Base-by-base conservation (phyloP, 345 rosid genomes). In the Gynandropsis gynandra region DNA sequence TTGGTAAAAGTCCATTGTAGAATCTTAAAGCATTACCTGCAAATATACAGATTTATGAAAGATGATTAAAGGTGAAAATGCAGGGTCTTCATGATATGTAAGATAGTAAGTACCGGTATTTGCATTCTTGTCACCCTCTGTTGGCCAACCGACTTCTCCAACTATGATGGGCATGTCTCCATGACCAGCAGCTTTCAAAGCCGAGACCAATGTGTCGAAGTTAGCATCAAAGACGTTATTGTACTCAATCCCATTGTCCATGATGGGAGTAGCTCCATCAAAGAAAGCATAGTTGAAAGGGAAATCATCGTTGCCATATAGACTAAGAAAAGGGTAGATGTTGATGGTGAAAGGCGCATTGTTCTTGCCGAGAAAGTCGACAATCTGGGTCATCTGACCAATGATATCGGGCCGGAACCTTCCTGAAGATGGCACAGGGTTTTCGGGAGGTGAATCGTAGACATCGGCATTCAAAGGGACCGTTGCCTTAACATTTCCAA, bases 71-170 rank as follows among this genome's bases (percentile, higher is more conserved):
- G 14, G 16, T 0, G n/a, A 11, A 24, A 24, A 24, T 24, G 5
- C 29, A 24, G 29, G 29, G 5, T 24, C 5, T 24, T 24, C 4
- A 24, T 24, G 29, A 24, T 24, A 24, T 24, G 29, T 24, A 24
- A 24, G 6, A 12, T 15, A 39, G 14, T 11, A 6, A 4, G 15
- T 39, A 39, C 42, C 80, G 1, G 27, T 1, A 24, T 74, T 85
- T 1, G 77, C 89, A 36, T 79, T 75, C 72, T 66, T 72, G 76
- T 85, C 94, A 0, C 86, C 94, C 11, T 84, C 94, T 0, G 94
- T 84, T 0, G 88, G 94, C 94, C 88, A 84, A 29, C 94, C 88
- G 0, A 77, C 85, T 64, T 80, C 88, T 16, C 88, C 93, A 8
- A 84, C 82, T 1, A 84, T 37, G 45, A 80, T 54, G 11, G 80